Conservation (phyloP, 495 filamentous ascomycete genomes). For the Aspergillus ostianus region DNA sequence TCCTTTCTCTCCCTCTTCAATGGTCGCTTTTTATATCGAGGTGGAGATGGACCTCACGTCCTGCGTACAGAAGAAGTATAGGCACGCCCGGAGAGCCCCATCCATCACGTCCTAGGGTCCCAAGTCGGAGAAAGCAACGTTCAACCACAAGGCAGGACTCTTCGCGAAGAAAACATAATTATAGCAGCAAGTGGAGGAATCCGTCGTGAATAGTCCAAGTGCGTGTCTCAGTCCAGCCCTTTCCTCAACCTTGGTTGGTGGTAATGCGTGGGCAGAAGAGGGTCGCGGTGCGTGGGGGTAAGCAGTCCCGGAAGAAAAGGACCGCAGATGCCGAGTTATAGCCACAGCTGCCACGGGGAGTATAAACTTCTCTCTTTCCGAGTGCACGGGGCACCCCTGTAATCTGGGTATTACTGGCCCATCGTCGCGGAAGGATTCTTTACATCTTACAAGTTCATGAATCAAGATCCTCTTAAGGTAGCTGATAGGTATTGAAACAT, state of each 20-base stretch:
- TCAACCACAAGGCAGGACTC: background rate
- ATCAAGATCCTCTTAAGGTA: background rate
- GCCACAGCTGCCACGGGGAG: background rate
- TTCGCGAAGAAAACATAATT: background rate
- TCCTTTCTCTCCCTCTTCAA: background rate
- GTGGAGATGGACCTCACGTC: background rate
- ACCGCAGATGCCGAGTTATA: background rate
- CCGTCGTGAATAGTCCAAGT: background rate
- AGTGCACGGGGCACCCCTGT: background rate
- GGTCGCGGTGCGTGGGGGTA: background rate
- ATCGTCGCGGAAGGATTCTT: background rate
- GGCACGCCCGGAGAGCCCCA: background rate
- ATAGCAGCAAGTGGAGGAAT: conserved; percentile 5
- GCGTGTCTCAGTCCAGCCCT: conserved; percentile 9
- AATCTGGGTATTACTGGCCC: background rate
- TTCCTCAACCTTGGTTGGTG: background rate
- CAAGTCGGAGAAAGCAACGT: background rate
- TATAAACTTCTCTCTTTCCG: background rate
- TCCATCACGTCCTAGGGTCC: background rate
- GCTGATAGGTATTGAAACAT: background rate
- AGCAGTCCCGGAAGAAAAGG: background rate
- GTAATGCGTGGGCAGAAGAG: background rate
- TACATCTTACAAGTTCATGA: background rate
- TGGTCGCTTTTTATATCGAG: background rate
- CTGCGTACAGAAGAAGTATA: background rate